Evolutionary conservation across 1,139 yeast genomes (phyloP), one percentile per base, ranked within the genome.

Genomic region (Scheffersomyces segobiensis): DNA sequence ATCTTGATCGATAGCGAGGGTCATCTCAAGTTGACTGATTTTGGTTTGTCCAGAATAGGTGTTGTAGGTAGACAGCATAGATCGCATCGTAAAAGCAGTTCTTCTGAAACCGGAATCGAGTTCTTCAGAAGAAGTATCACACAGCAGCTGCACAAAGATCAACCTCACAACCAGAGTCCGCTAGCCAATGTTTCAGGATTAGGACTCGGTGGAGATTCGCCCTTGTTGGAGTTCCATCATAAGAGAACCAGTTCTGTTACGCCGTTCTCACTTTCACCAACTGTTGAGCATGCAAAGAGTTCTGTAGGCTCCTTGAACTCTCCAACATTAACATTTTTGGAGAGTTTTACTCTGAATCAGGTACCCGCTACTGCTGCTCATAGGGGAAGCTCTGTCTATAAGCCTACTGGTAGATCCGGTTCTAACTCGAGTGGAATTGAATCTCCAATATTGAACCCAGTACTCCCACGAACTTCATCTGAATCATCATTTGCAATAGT

Each of bases 21-120:
- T 0, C 99, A 95, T 75, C 75, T 95, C 63, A 96, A 95, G 71
- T 76, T 96, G 62, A 93, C 98, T 0, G 99, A 96, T 74, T 96
- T 96, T 77, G 99, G 99, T 0, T 80, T 96, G 54, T 91, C 97
- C 5, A 79, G 97, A 69, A 87, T 93, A 80, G 98, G 98, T 24
- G 84, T 93, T 53, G 86, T 92, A 49, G 91, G 93, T 49, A 86
- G 98, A 72, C 97, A 92, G 70, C 69, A 71, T 46, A 50, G 65
- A 20, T 56, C 66, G 17, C 81, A 81, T 50, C 64, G 86, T 26
- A 78, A 78, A 54, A 80, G 83, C 61, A 77, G 81, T 58, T 73
- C 81, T 6, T 75, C 83, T 6, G 85, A 80, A 55, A 82, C 77
- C 56, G 81, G 79, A 0, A 76, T 80, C 53, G 84, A 80, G 56